Percentiles rank a stretch among this genome's conserved stretches.
Evolutionary conservation across 345 rosid genomes (phyloP).

Genomic region (Noccaea caerulescens): DNA sequence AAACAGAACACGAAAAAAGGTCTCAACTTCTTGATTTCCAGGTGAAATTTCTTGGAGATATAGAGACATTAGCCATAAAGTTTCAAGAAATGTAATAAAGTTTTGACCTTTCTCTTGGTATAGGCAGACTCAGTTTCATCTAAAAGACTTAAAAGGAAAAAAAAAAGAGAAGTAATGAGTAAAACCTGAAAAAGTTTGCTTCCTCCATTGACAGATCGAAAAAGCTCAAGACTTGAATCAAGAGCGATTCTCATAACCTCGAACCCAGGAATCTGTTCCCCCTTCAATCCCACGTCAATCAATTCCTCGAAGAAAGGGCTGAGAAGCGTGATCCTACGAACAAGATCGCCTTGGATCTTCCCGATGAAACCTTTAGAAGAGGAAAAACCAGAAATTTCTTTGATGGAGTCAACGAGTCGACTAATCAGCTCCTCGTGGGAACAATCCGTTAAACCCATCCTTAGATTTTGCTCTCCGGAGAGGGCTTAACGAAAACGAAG

Average conservation of each 20-base stretch:
- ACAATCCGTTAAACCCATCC: conserved; percentile 51
- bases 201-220: conserved; percentile 65
- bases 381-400: conserved; percentile 66
- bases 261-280: conserved; percentile 60
- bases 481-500: neutral
- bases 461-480: conserved; percentile 13
- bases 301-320: conserved; percentile 95
- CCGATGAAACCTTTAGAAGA: conserved; percentile 62
- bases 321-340: conserved; percentile 88
- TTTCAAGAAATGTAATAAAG: neutral
- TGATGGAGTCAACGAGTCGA: conserved; percentile 61
- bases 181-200: conserved; percentile 87
- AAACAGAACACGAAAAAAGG: neutral
- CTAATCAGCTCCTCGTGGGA: conserved; percentile 49
- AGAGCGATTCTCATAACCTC: conserved; percentile 56
- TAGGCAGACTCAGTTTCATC: conserved; percentile 4
- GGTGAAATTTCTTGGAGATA: too few species aligned
- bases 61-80: neutral
- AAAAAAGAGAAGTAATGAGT: neutral
- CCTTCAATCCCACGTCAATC: conserved; percentile 52
- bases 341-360: conserved; percentile 77
- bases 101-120: neutral
- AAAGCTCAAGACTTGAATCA: conserved; percentile 66
- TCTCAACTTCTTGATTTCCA: conserved; percentile 20
- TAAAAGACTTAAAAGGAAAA: conserved; percentile 18